phyloP scores from a whole-genome alignment of 2,329 filamentous ascomycete genomes.

The Calonectria pseudoturangicola region DNA sequence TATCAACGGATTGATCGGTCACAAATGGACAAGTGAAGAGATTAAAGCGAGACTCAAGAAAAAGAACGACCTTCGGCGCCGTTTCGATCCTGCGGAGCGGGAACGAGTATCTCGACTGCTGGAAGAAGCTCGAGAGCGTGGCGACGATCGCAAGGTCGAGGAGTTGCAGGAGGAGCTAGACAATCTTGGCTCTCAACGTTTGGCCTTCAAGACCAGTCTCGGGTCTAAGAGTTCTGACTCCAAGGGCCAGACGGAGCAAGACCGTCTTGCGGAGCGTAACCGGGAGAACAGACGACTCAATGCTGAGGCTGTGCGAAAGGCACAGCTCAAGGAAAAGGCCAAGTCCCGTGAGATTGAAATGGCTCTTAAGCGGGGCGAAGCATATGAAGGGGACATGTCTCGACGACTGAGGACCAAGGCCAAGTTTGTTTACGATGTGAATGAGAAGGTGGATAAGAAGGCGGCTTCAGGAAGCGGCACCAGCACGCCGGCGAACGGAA shows the following conservation, averaged over 20 bases:
- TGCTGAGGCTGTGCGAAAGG: constrained; percentile 91
- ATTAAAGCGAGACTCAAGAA: constrained; percentile 86
- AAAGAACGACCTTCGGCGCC: constrained; percentile 80
- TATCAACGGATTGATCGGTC: constrained; percentile 86
- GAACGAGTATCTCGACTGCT: constrained; percentile 79
- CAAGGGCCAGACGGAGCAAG: constrained; percentile 79
- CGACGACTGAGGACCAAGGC: constrained; percentile 80
- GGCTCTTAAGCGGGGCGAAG: constrained; percentile 78
- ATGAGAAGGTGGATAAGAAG: constrained; percentile 68
- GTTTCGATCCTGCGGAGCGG: constrained; percentile 80
- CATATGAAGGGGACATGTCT: constrained; percentile 74
- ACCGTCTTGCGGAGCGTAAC: constrained; percentile 89
- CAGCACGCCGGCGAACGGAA: constrained; percentile 72
- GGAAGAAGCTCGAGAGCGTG: constrained; percentile 78
- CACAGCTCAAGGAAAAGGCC: constrained; percentile 87
- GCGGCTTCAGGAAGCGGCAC: constrained; percentile 69
- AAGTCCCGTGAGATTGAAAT: constrained; percentile 76
- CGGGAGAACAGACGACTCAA: constrained; percentile 89
- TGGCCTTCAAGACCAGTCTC: constrained; percentile 83
- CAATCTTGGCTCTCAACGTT: constrained; percentile 79
- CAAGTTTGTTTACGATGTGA: constrained; percentile 80
- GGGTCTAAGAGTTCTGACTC: constrained; percentile 72
- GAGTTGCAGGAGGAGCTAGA: constrained; percentile 77
- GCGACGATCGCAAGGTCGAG: constrained; percentile 75
- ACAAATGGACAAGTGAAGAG: constrained; percentile 88